These are phyloP conservation scores for Bothriochloa decipiens DNA, from an alignment of 176 grass and related monocot genomes.

Conservation along the genomic window DNA sequence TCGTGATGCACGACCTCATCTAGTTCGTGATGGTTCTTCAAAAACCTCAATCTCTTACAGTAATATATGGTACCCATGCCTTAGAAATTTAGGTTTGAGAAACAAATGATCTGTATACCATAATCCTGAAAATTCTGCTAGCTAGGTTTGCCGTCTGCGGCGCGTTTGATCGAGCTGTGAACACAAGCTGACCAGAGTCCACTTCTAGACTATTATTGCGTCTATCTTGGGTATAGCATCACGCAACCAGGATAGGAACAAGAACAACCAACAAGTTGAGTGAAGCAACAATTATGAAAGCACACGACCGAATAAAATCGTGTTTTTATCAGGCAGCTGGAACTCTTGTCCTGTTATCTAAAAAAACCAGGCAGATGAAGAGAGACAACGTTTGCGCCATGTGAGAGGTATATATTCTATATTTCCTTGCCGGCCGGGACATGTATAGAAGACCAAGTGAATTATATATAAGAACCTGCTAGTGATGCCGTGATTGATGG, in stretches of 20 bases:
- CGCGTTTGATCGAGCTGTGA: not conserved
- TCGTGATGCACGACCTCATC: too few species aligned
- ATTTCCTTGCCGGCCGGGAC: not conserved
- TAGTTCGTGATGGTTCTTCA: too few species aligned
- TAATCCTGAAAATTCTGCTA: not conserved
- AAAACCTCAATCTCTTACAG: too few species aligned
- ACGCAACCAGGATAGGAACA: not conserved
- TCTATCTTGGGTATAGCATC: not conserved
- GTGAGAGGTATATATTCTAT: not conserved
- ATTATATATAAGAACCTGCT: not conserved
- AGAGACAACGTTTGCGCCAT: not conserved
- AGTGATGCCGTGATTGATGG: slow-evolving; percentile 10
- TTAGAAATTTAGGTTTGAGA: not conserved
- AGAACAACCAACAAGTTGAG: not conserved
- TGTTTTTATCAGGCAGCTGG: not conserved
- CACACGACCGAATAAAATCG: not conserved
- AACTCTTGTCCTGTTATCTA: not conserved
- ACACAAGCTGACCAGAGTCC: not conserved
- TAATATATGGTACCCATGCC: too few species aligned
- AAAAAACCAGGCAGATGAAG: too few species aligned
- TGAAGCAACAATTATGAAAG: not conserved
- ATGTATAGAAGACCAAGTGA: not conserved
- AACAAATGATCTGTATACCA: not conserved
- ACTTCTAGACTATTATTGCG: not conserved
- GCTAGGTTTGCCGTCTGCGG: not conserved